These are phyloP conservation scores for Oryza meyeriana DNA, from an alignment of 176 grass and related monocot genomes.

Conservation along the genomic window DNA sequence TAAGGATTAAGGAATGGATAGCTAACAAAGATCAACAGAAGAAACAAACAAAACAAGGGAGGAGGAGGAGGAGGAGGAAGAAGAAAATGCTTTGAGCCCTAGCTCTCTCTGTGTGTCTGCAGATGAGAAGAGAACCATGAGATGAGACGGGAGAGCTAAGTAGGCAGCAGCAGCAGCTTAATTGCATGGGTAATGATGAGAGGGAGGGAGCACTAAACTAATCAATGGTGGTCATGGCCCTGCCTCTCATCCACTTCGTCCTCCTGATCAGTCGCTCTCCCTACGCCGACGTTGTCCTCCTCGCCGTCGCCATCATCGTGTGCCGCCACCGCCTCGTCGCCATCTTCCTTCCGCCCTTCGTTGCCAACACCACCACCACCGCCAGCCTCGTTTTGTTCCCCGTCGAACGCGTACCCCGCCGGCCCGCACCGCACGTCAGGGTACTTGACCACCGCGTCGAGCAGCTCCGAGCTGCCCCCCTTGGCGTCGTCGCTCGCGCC, in stretches of 20 bases:
- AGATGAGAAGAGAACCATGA: neutral
- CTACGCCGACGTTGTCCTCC: neutral
- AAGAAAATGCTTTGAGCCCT: neutral
- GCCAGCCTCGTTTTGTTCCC: neutral
- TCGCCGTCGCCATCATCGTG: neutral
- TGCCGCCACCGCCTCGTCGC: neutral
- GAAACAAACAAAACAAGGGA: neutral
- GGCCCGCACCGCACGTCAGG: slow-evolving; percentile 48
- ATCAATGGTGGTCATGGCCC: slow-evolving; percentile 34
- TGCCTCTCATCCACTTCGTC: slow-evolving; percentile 50
- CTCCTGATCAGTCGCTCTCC: slow-evolving; percentile 23
- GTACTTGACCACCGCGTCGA: slow-evolving; percentile 70
- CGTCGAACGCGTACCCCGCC: slow-evolving; percentile 30
- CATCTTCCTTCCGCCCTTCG: neutral
- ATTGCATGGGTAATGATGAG: neutral
- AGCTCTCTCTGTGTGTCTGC: neutral
- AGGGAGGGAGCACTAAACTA: neutral
- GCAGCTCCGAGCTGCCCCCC: slow-evolving; percentile 52
- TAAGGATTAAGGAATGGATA: neutral
- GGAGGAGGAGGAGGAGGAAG: too few species aligned
- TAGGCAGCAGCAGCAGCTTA: neutral
- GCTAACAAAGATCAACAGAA: neutral
- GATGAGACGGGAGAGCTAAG: neutral
- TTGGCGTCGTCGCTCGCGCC: neutral
- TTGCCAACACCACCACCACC: neutral